Percentiles rank a stretch among this genome's conserved stretches.
These are phyloP conservation scores for Groenewaldozyma auringiensis DNA, from an alignment of 1,139 yeast species.

Conservation along the genomic window DNA sequence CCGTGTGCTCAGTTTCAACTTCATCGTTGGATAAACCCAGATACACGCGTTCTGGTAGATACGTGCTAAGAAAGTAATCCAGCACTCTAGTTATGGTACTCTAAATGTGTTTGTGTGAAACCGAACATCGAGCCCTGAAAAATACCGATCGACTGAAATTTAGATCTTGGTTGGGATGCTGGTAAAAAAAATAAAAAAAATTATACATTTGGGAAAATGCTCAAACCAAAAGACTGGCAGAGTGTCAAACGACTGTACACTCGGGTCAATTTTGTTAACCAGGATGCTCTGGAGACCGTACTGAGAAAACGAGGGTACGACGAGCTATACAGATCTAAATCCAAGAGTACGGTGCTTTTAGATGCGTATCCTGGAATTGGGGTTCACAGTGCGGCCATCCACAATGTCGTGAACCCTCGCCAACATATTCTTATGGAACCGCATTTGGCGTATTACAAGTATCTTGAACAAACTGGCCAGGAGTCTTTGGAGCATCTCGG, in stretches of 20 bases:
- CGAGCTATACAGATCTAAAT: neutral
- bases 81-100: no score
- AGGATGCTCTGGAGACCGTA: conserved; percentile 15
- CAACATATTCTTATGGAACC: conserved; percentile 55
- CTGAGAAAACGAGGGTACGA: neutral
- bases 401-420: conserved; percentile 50
- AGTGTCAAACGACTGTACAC: conserved; percentile 12
- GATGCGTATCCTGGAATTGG: conserved; percentile 53
- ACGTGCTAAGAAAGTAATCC: no score
- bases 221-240: conserved; percentile 5
- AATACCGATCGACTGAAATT: no score
- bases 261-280: conserved; percentile 19
- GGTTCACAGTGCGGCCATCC: conserved; percentile 40
- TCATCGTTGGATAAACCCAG: conserved; percentile 25
- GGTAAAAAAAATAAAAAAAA: no score
- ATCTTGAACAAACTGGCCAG: conserved; percentile 15
- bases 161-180: no score
- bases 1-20: conserved; percentile 32
- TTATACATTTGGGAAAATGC: no score
- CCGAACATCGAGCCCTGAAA: no score
- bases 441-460: conserved; percentile 33
- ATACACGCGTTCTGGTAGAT: no score
- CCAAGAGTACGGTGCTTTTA: conserved; percentile 33
- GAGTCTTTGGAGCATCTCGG: neutral
- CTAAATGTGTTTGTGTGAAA: no score